These are phyloP conservation scores for Podospora comata DNA, from an alignment of 495 filamentous ascomycete genomes.

Conservation along the genomic window DNA sequence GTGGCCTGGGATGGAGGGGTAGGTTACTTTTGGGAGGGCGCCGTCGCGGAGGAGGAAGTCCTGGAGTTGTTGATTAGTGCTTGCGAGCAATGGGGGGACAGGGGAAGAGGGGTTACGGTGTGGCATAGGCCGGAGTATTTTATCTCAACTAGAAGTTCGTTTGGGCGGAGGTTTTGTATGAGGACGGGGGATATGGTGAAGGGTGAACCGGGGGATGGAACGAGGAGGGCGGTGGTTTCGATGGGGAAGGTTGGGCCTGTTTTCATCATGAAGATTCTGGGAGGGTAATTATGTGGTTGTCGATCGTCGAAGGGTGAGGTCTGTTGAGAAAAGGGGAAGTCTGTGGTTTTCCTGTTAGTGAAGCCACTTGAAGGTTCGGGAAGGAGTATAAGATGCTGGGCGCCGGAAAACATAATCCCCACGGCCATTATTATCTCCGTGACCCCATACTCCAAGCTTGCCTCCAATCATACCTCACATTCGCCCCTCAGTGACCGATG, in stretches of 20 bases:
- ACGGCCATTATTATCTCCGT: not conserved
- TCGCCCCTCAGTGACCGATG: not conserved
- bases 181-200: conserved; percentile 31
- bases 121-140: conserved; percentile 43
- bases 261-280: conserved; percentile 1
- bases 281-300: no score
- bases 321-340: no score
- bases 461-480: not conserved
- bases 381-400: not conserved
- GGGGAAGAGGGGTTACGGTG: conserved; percentile 25
- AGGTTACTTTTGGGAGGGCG: conserved; percentile 31
- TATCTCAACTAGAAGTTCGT: conserved; percentile 42
- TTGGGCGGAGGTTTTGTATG: conserved; percentile 28
- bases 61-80: not conserved
- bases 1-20: conserved; percentile 49
- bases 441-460: not conserved
- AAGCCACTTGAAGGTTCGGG: not conserved
- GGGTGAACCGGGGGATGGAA: conserved; percentile 11
- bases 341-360: no score
- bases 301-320: no score
- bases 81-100: not conserved
- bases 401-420: conserved; percentile 1
- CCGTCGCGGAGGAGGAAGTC: conserved; percentile 38
- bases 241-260: conserved; percentile 7
- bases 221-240: conserved; percentile 26